Percentiles rank a stretch among this genome's conserved stretches.
phyloP scores from a whole-genome alignment of 2,329 filamentous ascomycete genomes.

The Pseudogymnoascus sp. region DNA sequence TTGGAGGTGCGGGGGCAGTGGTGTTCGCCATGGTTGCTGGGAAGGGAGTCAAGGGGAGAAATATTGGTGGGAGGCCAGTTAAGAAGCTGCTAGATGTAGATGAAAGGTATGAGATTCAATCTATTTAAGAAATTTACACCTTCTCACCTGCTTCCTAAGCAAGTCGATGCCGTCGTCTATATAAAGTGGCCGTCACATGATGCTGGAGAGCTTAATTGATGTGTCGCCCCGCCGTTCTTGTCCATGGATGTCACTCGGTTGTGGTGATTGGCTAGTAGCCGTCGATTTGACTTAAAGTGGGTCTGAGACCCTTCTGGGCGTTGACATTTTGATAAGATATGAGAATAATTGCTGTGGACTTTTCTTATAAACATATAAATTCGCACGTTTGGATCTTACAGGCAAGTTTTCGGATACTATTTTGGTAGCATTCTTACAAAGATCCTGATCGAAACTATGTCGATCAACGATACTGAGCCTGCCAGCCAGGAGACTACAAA shows the following conservation, averaged over 20 bases:
- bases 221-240: neutral
- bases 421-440: neutral
- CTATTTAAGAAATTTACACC: neutral
- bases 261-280: neutral
- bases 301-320: neutral
- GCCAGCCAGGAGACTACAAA: neutral
- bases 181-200: neutral
- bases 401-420: no score
- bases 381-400: neutral
- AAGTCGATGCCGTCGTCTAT: neutral
- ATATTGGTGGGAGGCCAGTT: neutral
- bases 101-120: neutral
- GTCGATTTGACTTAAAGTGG: neutral
- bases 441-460: neutral
- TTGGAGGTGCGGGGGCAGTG: neutral
- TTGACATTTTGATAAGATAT: neutral
- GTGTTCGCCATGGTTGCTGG: neutral
- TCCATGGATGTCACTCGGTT: neutral
- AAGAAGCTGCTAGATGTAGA: neutral
- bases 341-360: neutral
- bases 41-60: neutral
- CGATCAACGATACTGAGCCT: neutral
- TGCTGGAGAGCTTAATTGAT: neutral
- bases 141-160: neutral
- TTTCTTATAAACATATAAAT: neutral